Percentiles rank a stretch among this genome's conserved stretches.
These are phyloP conservation scores for Fusarium tupiense DNA, from an alignment of 2,329 filamentous ascomycete species.

Conservation along the genomic window DNA sequence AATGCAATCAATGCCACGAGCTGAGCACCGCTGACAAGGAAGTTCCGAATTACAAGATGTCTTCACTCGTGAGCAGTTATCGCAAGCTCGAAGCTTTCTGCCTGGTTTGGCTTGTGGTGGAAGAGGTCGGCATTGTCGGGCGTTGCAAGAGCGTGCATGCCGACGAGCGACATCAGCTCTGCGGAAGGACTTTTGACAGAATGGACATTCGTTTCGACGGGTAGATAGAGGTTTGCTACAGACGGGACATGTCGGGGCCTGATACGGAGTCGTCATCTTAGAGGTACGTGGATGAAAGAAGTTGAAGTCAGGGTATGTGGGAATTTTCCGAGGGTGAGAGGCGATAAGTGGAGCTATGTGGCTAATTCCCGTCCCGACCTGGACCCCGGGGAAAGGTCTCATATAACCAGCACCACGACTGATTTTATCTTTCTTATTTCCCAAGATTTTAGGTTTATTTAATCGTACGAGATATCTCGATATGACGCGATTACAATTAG, in stretches of 20 bases:
- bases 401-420: neutral
- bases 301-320: constrained; percentile 15
- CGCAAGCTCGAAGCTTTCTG: constrained; percentile 26
- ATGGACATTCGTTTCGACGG: neutral
- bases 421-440: neutral
- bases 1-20: neutral
- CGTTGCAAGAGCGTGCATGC: constrained; percentile 16
- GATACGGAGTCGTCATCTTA: neutral
- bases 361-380: constrained; percentile 14
- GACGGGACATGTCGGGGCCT: neutral
- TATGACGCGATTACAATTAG: neutral
- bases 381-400: neutral
- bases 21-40: constrained; percentile 12
- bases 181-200: constrained; percentile 21
- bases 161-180: constrained; percentile 25
- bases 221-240: neutral
- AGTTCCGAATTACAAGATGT: neutral
- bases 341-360: constrained; percentile 14
- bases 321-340: constrained; percentile 14
- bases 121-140: constrained; percentile 4
- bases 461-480: fast-evolving
- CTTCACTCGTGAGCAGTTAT: neutral
- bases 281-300: neutral
- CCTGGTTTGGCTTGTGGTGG: constrained; percentile 17
- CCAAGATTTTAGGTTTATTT: neutral